Conservation (phyloP, 768 basidiomycete genomes). For the Inosperma sp. region DNA sequence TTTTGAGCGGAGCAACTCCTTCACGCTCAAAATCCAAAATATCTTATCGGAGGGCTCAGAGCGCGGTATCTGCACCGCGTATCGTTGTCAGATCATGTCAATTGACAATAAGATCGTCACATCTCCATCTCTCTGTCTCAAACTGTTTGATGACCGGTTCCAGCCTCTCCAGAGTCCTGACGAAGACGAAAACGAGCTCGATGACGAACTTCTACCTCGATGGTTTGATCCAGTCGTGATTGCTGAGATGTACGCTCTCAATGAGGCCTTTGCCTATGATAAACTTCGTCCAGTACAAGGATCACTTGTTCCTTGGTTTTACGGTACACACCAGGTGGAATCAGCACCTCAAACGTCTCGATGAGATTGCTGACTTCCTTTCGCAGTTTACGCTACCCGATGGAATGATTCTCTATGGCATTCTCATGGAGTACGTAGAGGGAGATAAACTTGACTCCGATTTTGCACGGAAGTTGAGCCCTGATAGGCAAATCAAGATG, state of each 20-base stretch:
- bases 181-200: constrained; percentile 10
- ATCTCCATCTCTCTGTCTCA: too few relatives aligned
- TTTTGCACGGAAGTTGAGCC: constrained; percentile 7
- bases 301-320: constrained; percentile 26
- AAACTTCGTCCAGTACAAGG: constrained; percentile 24
- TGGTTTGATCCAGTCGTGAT: constrained; percentile 12
- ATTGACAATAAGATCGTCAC: constrained; percentile 15
- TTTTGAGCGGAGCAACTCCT: constrained; percentile 7
- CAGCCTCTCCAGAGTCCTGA: constrained; percentile 12
- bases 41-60: too few relatives aligned
- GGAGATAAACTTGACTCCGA: constrained; percentile 14
- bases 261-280: constrained; percentile 21
- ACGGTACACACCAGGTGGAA: constrained; percentile 23
- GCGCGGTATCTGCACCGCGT: constrained; percentile 12
- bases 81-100: too few relatives aligned
- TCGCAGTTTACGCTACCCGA: constrained; percentile 16
- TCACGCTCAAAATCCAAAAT: constrained; percentile 9
- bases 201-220: constrained; percentile 4
- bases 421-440: constrained; percentile 20
- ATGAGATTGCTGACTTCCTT: not conserved
- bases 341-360: not conserved
- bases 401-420: constrained; percentile 13
- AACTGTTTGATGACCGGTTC: too few relatives aligned
- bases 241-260: constrained; percentile 19
- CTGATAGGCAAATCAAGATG: constrained; percentile 18